Base-by-base conservation (phyloP, 164 flowering plant genomes). In the grape (Vitis vinifera) region DNA sequence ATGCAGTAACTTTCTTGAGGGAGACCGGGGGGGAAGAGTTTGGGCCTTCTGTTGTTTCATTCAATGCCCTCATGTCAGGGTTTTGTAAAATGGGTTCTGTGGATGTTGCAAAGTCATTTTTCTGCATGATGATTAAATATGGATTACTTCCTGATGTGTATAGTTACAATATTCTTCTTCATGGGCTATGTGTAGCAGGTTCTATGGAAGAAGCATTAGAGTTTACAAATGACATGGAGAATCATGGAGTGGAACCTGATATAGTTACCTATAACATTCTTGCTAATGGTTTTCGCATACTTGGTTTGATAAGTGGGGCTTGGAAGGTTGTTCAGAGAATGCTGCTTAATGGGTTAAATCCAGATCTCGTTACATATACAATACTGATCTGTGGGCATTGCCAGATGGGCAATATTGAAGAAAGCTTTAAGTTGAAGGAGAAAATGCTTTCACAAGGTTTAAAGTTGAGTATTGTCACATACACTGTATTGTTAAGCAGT, bases 101-200 rank as follows among this genome's bases (percentile, higher is more conserved):
- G 4, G 81, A 83, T 75, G 76, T 81, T 70, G 89, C 94, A 14
- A 82, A 87, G 76, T 88, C 90, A 3, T 80, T 87, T 64, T 77
- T 90, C 52, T 83, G 87, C 71, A 63, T 76, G 84, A 89, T 92
- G 88, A 75, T 87, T 23, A 88, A 90, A 71, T 76, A 30, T 75
- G 92, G 96, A 63, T 60, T 88, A 4, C 59, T 63, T 77, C 94
- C 91, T 44, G 92, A 89, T 82, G 59, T 58, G 9, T 90, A 80
- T 70, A 89, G 87, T 80, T 90, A 87, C 65, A 92, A 89, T 78
- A 88, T 88, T 55, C 90, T 92, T 67, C 85, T 90, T 74, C 86
- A 89, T 82, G 94, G 94, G 61, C 78, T 89, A 7, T 88, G 87
- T 80, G 63, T 73, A 64, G 83, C 80, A 60, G 92, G 94, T 73